Percentiles rank a stretch among this genome's conserved stretches.
phyloP scores from a whole-genome alignment of 208 protist species.

The Trypanosoma cruzi region DNA sequence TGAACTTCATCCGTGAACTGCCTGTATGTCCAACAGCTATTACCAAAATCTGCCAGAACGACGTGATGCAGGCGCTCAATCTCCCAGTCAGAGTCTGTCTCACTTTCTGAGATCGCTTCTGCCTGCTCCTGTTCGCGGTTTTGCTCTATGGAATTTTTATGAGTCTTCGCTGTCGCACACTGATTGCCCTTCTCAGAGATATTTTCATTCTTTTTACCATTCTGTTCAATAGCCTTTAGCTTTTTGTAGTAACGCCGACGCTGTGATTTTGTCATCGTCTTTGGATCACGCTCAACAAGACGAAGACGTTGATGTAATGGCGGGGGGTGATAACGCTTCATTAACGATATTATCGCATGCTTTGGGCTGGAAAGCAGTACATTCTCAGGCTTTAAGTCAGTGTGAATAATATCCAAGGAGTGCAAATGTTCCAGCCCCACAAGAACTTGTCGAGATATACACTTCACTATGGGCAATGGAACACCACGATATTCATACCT shows the following conservation, averaged over 20 bases:
- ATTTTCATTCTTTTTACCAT: conserved; percentile 16
- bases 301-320: conserved; percentile 73
- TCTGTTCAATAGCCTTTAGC: conserved; percentile 33
- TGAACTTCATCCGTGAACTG: conserved; percentile 97
- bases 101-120: conserved; percentile 33
- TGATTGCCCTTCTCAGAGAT: background rate
- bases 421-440: conserved; percentile 95
- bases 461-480: conserved; percentile 94
- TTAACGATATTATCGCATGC: conserved; percentile 85
- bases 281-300: conserved; percentile 81
- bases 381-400: conserved; percentile 98
- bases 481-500: conserved; percentile 95
- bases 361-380: conserved; percentile 90
- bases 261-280: conserved; percentile 93
- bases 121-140: conserved; percentile 31
- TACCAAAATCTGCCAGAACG: conserved; percentile 98
- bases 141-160: conserved; percentile 5
- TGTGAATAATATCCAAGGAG: conserved; percentile 96
- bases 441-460: conserved; percentile 91
- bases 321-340: conserved; percentile 79
- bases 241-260: conserved; percentile 93
- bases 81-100: conserved; percentile 86
- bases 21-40: conserved; percentile 97
- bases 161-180: conserved; percentile 9
- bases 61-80: conserved; percentile 88